Evolutionary conservation across 2,329 filamentous ascomycete genomes (phyloP), one percentile per base, ranked within the genome.

Genomic region (Epichloe brachyelytri): DNA sequence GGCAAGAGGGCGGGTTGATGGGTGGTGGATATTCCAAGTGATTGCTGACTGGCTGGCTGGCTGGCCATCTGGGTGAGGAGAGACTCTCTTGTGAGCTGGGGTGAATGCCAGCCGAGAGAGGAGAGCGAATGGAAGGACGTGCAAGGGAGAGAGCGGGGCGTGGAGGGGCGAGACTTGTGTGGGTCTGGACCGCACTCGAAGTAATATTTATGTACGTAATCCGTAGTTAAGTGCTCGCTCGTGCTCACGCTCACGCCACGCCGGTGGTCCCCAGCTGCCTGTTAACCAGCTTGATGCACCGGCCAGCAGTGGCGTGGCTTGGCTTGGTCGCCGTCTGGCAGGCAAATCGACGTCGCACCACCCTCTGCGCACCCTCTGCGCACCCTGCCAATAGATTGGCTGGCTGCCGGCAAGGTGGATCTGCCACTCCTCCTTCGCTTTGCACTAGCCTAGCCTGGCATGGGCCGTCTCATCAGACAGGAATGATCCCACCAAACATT

Each of bases 241-340:
- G 17, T 39, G 38, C 26, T 10, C 8, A 11, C 30, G 30, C 30
- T 30, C 26, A 30, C n/a, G 39, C 14, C 39, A 41, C 39, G 39
- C 39, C 39, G 39, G 39, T 17, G 10, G 39, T 17, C 39, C 17
- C 39, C 17, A 40, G 17, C 39, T 19, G 39, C 30, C 26, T 11
- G 26, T 30, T 30, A 1, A 10, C 26, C 3, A 10, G 26, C 26
- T 30, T 30, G 1, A 19, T 34, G 38, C 46, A 17, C 38, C 46
- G 17, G 15, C 30, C 38, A 49, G 46, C 46, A n/a, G 47, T 43
- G 47, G 46, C 46, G 46, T 41, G 36, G 37, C 37, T 38, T 43
- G 37, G 37, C 37, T n/a, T 38, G 37, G 14, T 38, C 37, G 14
- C 37, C 37, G 37, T 38, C 37, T n/a, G 37, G 37, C 37, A 15